Base-by-base conservation (phyloP, 306 rosid species). In the Begonia masoniana region DNA sequence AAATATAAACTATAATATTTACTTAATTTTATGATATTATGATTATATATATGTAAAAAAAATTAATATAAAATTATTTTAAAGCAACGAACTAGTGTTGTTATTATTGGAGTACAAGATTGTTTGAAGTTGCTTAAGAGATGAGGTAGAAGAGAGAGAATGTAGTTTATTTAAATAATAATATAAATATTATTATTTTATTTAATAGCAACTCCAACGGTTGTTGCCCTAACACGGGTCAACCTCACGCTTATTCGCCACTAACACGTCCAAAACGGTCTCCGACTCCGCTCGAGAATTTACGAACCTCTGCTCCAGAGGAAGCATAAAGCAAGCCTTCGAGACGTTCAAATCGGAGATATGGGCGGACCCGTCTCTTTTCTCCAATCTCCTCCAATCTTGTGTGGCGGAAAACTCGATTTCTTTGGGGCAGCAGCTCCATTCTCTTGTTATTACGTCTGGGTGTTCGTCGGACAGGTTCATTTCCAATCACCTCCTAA, bases 381-480 rank as follows among this genome's bases (percentile, higher is more conserved):
- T 85, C 73, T 69, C 95, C 17, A 75, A 69, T 60, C 79, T 91
- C 56, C 67, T 91, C 54, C 80, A 81, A 75, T 77, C 96, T 60
- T 82, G 87, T 48, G 59, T 78, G 41, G 64, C 75, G 58, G 71
- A 45, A 50, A 75, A 71, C 52, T 83, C 88, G 17, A 55, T 78
- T 56, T 56, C 67, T 19, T 52, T 79, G 12, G 91, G 72, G 47
- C 78, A 75, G 55, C 97, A 91, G 68, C 68, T 85, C 47, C 97
- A 91, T 67, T 80, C 82, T 53, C 60, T 83, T 68, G 68, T 81
- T 2, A 45, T 85, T 36, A 81, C 94, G 39, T 91, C 92, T 56
- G 96, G 96, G 36, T 62, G 74, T 73, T 78, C 76, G 62, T 17
- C 72, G 3, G 85, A 85, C 74, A 85, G 65, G 79, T 91, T 85